A percentile compares a stretch with the other conserved stretches of the same genome.
These are phyloP conservation scores for Aspergillus transmontanensis DNA, from an alignment of 2,329 filamentous ascomycete species.

Conservation along the genomic window DNA sequence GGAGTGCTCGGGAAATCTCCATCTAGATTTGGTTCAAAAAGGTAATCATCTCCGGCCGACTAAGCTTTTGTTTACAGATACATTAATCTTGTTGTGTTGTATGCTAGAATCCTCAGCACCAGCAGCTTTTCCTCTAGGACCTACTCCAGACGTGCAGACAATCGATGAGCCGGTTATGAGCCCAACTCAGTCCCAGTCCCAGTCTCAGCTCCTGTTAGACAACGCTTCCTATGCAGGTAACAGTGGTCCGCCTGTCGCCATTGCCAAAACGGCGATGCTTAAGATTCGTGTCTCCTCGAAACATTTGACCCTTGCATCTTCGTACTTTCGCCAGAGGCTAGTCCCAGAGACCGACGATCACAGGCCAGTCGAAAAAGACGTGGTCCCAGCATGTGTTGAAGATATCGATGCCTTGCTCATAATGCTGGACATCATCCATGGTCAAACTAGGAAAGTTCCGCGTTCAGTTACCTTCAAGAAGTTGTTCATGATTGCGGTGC, in stretches of 20 bases:
- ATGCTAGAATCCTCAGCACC: not conserved
- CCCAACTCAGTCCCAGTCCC: not conserved
- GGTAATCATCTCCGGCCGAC: not conserved
- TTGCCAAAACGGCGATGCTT: not conserved
- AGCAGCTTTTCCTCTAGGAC: not conserved
- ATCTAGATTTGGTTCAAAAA: not conserved
- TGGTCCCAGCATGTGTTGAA: not conserved
- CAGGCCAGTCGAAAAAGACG: not conserved
- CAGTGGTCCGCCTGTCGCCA: not conserved
- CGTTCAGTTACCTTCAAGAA: slow-evolving; percentile 41
- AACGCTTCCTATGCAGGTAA: not conserved
- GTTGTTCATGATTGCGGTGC: slow-evolving; percentile 48
- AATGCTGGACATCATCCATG: slow-evolving; percentile 52
- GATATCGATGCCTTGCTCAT: slow-evolving; percentile 44
- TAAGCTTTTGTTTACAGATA: not conserved
- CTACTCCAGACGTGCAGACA: not conserved
- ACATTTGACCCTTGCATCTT: slow-evolving; percentile 9
- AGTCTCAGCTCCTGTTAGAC: no score
- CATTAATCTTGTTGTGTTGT: not conserved
- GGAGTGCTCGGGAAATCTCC: not conserved
- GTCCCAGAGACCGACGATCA: not conserved
- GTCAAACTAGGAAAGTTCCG: slow-evolving; percentile 45
- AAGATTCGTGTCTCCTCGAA: slow-evolving; percentile 13
- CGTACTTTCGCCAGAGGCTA: slow-evolving; percentile 3
- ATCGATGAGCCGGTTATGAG: not conserved